phyloP scores from a whole-genome alignment of 768 basidiomycete species.

The Kwoniella heveanensis region DNA sequence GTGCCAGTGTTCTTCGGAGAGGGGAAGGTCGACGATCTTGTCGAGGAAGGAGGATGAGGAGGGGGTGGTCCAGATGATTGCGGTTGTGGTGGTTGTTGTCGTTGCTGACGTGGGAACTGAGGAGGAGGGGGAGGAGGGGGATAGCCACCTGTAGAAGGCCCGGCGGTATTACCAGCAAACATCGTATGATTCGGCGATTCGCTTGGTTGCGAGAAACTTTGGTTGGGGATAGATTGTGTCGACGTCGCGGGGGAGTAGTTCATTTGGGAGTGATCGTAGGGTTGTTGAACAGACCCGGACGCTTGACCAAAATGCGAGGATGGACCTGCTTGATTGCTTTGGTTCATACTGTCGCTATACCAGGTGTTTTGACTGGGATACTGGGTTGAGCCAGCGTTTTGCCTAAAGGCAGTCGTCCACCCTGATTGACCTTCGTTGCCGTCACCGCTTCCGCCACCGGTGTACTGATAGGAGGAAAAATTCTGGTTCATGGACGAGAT shows the following conservation, averaged over 20 bases:
- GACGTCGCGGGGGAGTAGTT: background rate
- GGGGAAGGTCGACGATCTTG: background rate
- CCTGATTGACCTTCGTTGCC: background rate
- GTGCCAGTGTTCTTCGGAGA: slow-evolving; percentile 3
- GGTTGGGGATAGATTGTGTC: background rate
- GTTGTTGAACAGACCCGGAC: background rate
- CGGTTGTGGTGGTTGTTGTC: no score
- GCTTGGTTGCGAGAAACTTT: background rate
- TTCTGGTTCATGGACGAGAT: background rate
- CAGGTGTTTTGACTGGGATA: background rate
- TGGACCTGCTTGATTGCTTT: background rate
- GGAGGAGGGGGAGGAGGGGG: slow-evolving; percentile 1
- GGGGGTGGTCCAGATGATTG: no score
- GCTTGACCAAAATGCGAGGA: background rate
- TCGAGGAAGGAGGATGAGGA: background rate
- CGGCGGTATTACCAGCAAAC: background rate
- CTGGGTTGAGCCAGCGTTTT: background rate
- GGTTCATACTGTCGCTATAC: background rate
- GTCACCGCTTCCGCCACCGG: background rate
- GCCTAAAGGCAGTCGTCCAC: background rate
- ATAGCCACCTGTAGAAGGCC: background rate
- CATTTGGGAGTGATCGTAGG: background rate
- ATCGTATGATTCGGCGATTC: background rate
- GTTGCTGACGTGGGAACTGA: background rate
- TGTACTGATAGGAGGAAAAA: background rate